These are phyloP conservation scores for Sergeia podlipaevii DNA, from an alignment of 208 protist genomes.

Conservation along the genomic window DNA sequence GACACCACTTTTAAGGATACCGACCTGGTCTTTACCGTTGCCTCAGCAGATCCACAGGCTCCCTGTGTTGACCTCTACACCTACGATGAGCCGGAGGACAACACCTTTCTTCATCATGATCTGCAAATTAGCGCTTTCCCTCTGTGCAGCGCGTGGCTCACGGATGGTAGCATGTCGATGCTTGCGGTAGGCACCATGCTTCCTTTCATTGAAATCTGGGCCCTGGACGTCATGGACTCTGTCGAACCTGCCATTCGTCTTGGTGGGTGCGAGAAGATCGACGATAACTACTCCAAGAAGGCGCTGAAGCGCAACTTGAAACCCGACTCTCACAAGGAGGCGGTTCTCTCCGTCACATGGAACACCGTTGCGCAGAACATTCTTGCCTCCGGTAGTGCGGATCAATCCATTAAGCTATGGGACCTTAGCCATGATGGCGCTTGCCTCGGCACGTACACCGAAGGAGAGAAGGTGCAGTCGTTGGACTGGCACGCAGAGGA, in stretches of 20 bases:
- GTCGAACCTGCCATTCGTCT: slow-evolving; percentile 91
- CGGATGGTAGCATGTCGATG: slow-evolving; percentile 89
- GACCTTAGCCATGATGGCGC: slow-evolving; percentile 70
- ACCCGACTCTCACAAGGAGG: slow-evolving; percentile 89
- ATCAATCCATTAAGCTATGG: slow-evolving; percentile 96
- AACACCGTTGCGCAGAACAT: slow-evolving; percentile 91
- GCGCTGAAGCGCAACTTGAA: slow-evolving; percentile 50
- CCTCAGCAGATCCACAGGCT: slow-evolving; percentile 58
- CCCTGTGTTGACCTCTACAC: slow-evolving; percentile 92
- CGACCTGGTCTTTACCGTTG: slow-evolving; percentile 74
- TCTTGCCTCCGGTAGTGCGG: slow-evolving; percentile 93
- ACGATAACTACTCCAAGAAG: slow-evolving; percentile 77
- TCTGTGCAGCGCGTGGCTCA: slow-evolving; percentile 93
- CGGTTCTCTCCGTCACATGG: slow-evolving; percentile 95
- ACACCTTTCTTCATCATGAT: slow-evolving; percentile 97
- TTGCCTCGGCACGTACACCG: slow-evolving; percentile 90
- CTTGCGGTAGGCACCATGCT: slow-evolving; percentile 96
- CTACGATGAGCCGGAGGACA: slow-evolving; percentile 95
- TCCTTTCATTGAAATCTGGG: slow-evolving; percentile 97
- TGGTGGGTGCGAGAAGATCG: slow-evolving; percentile 66
- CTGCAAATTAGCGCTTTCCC: slow-evolving; percentile 93
- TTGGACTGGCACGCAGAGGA: slow-evolving; percentile 88
- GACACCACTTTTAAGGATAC: slow-evolving; percentile 92
- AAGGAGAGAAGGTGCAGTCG: slow-evolving; percentile 92
- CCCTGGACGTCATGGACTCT: slow-evolving; percentile 96